Evolutionary conservation across 2,329 filamentous ascomycete species (phyloP), one percentile per base, ranked within the genome.

Genomic region (Aspergillus udagawae): DNA sequence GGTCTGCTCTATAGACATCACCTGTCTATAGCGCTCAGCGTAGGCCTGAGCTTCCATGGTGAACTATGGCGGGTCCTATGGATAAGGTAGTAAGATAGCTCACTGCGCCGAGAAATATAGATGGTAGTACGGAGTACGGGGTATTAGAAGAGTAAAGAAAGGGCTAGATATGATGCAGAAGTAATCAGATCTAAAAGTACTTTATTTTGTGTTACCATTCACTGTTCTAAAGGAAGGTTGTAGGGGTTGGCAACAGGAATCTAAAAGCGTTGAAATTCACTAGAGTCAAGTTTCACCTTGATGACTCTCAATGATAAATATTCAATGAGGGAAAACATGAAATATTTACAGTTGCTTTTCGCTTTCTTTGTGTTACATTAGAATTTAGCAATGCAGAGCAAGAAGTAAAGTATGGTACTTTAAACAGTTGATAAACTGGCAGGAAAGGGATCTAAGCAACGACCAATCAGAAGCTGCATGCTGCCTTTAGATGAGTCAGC

Each of bases 1-100:
- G 54, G 73, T 73, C 49, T 79, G 70, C 60, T 81, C 79, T 56
- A 78, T 65, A 28, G 70, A 65, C 54, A 73, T 73, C 54, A 80
- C 60, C 57, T 76, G 71, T 58, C 76, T 73, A 69, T 77, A 79
- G 63, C 77, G 76, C 58, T 78, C 70, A 42, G 72, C 64, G 58
- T 72, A 74, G 52, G 67, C 68, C 51, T 67, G 65, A 44, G 71
- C 66, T 44, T 69, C 67, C 66, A 74, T 71, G 54, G 58, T 67
- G 55, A 57, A 63, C 10, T 44, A 23, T 38, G 14, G 32, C 32
- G 5, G 32, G 32, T 17, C 32, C 12, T 5, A 17, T 38, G 5
- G 32, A 38, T 38, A 6, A 38, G 32, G 32, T 38, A 17, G 5
- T 20, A 23, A 4, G 8, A 10, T 44, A 44, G 41, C 41, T 44